A percentile compares a stretch with the other conserved stretches of the same genome.
Evolutionary conservation across 2,329 filamentous ascomycete species (phyloP).

Genomic region (Stagonosporopsis chrysanthemi): DNA sequence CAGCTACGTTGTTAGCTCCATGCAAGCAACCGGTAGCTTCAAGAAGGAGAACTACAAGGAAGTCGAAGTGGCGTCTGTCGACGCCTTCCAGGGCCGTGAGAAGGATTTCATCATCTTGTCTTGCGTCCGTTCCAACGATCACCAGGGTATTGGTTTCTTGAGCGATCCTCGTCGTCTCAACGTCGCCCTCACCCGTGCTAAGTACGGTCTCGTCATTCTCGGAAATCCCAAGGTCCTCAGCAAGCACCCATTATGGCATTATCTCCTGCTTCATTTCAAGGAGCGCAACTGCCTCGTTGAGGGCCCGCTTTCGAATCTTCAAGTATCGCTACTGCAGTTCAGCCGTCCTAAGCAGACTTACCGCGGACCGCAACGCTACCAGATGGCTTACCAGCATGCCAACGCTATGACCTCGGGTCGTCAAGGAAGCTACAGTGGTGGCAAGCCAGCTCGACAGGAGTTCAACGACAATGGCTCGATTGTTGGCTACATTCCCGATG

Average conservation of each 20-base stretch:
- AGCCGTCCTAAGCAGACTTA: conserved; percentile 92
- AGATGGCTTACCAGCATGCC: conserved; percentile 77
- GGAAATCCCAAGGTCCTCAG: conserved; percentile 97
- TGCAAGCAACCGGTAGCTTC: conserved; percentile 96
- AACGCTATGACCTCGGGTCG: conserved; percentile 63
- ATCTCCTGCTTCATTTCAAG: conserved; percentile 94
- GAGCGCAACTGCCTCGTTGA: conserved; percentile 95
- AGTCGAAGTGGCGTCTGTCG: conserved; percentile 96
- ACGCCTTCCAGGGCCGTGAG: conserved; percentile 98
- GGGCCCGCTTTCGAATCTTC: conserved; percentile 93
- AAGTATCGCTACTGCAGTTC: conserved; percentile 93
- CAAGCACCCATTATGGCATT: conserved; percentile 98
- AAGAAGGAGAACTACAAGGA: conserved; percentile 99
- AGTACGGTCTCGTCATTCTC: conserved; percentile 94
- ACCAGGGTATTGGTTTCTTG: conserved; percentile 98
- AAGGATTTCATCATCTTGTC: conserved; percentile 99
- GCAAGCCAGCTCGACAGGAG: conserved; percentile 58
- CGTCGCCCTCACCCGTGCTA: conserved; percentile 94
- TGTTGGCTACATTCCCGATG: conserved; percentile 94
- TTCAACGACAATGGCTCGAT: conserved; percentile 83
- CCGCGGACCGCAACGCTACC: conserved; percentile 85
- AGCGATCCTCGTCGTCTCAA: conserved; percentile 97
- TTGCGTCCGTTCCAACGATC: conserved; percentile 97
- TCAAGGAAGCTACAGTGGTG: conserved; percentile 54
- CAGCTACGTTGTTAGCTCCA: conserved; percentile 98